A percentile compares a stretch with the other conserved stretches of the same genome.
Conservation (phyloP, 2,329 filamentous ascomycete genomes). For the Epichloe typhina region DNA sequence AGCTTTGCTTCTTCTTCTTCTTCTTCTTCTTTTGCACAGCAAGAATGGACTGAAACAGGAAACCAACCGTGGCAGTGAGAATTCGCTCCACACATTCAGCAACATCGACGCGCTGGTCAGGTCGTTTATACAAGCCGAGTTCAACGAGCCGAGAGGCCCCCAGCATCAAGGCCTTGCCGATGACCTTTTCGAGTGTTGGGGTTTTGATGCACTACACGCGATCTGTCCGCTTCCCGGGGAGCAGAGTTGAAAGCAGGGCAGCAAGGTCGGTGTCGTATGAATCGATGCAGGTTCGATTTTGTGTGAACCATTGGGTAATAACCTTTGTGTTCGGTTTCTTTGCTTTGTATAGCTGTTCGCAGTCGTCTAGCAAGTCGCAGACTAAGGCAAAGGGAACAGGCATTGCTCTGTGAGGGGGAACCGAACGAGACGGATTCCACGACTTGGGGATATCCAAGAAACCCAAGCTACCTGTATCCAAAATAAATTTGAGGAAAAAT, state of each 20-base stretch:
- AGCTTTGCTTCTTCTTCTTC: neutral
- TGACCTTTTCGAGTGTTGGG: constrained; percentile 47
- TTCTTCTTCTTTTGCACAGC: neutral
- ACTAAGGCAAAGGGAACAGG: constrained; percentile 55
- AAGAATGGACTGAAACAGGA: neutral
- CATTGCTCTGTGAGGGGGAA: constrained; percentile 28
- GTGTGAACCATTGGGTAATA: constrained; percentile 55
- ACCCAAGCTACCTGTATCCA: neutral
- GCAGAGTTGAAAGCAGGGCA: constrained; percentile 60
- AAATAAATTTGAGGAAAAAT: neutral
- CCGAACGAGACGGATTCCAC: neutral
- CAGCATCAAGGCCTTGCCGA: constrained; percentile 54
- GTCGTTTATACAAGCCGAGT: constrained; percentile 47
- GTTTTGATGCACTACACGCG: constrained; percentile 62
- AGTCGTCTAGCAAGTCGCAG: constrained; percentile 58
- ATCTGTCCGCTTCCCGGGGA: constrained; percentile 65
- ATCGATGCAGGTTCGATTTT: constrained; percentile 46
- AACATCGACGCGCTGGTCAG: constrained; percentile 50
- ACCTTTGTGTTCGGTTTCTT: constrained; percentile 21
- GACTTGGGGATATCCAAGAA: neutral
- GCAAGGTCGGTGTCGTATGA: constrained; percentile 41
- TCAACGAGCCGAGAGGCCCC: constrained; percentile 46
- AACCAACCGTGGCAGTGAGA: constrained; percentile 43
- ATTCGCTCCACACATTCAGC: constrained; percentile 57
- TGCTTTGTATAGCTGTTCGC: constrained; percentile 35